phyloP scores from a whole-genome alignment of 2,329 filamentous ascomycete genomes.

The Fusarium pseudoanthophilum region DNA sequence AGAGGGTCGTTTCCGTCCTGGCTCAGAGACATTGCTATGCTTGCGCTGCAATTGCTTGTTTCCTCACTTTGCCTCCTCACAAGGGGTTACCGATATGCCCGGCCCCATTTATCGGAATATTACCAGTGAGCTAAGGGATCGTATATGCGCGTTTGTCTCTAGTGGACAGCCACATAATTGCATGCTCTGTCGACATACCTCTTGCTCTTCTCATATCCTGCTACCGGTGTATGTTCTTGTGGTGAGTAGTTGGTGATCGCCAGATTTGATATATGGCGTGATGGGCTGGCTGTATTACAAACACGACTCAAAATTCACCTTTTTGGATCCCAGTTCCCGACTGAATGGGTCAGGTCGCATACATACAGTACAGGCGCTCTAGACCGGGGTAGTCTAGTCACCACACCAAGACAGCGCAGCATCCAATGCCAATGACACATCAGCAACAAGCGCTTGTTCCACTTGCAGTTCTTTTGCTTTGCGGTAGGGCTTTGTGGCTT shows the following conservation, averaged over 20 bases:
- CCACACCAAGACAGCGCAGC: constrained; percentile 22
- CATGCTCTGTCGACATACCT: not conserved
- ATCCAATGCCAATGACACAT: constrained; percentile 24
- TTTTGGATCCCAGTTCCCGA: constrained; percentile 23
- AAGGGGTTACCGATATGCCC: constrained; percentile 11
- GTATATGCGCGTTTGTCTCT: constrained; percentile 24
- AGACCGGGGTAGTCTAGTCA: constrained; percentile 18
- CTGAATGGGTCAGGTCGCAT: constrained; percentile 34
- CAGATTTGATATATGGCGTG: not conserved
- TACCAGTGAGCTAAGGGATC: constrained; percentile 1
- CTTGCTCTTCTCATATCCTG: not conserved
- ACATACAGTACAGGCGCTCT: constrained; percentile 8
- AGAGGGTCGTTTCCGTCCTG: not conserved
- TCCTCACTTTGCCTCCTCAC: constrained; percentile 7
- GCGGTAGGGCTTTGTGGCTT: constrained; percentile 40
- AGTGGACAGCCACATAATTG: constrained; percentile 21
- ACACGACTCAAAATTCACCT: not conserved
- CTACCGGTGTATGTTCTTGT: not conserved
- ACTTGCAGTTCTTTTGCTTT: constrained; percentile 17
- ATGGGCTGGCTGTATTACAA: not conserved
- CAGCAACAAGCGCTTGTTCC: constrained; percentile 25
- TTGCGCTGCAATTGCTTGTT: not conserved
- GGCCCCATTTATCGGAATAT: constrained; percentile 3
- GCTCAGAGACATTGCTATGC: not conserved
- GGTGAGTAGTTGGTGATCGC: not conserved